These are phyloP conservation scores for Bryum argenteum DNA, from an alignment of 225 moss, liverwort and hornwort genomes.

Conservation along the genomic window DNA sequence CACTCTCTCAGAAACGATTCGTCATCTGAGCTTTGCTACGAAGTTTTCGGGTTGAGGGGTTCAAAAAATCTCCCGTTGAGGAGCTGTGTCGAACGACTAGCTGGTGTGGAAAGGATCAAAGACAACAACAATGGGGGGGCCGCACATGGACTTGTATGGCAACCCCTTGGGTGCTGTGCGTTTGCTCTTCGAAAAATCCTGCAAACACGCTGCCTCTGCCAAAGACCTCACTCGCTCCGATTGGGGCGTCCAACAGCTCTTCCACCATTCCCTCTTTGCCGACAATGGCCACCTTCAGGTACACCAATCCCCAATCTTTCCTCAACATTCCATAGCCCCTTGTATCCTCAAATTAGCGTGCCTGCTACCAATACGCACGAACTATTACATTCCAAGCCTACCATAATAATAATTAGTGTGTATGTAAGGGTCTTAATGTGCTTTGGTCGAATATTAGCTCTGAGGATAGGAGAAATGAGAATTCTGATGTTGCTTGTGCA, in stretches of 20 bases:
- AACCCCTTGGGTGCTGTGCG: constrained; percentile 88
- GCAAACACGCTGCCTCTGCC: constrained; percentile 38
- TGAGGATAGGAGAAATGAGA: neutral
- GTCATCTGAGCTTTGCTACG: neutral
- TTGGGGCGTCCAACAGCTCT: constrained; percentile 84
- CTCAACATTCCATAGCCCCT: neutral
- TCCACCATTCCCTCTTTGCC: constrained; percentile 55
- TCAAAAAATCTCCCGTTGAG: neutral
- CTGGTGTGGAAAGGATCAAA: neutral
- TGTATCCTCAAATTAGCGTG: neutral
- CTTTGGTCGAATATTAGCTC: neutral
- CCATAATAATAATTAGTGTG: no score
- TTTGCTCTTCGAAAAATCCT: constrained; percentile 69
- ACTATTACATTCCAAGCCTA: no score
- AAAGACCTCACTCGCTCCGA: constrained; percentile 58
- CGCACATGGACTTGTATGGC: constrained; percentile 71
- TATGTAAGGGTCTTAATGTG: no score
- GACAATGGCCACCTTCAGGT: constrained; percentile 64
- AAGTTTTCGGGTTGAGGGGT: neutral
- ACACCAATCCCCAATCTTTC: neutral
- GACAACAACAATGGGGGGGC: constrained; percentile 51
- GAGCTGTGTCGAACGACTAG: neutral
- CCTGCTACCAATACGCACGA: neutral
- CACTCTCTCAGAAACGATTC: neutral
- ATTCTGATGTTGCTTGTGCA: constrained; percentile 28